These are phyloP conservation scores for Zopfia rhizophila DNA, from an alignment of 2,329 filamentous ascomycete genomes.

Conservation along the genomic window DNA sequence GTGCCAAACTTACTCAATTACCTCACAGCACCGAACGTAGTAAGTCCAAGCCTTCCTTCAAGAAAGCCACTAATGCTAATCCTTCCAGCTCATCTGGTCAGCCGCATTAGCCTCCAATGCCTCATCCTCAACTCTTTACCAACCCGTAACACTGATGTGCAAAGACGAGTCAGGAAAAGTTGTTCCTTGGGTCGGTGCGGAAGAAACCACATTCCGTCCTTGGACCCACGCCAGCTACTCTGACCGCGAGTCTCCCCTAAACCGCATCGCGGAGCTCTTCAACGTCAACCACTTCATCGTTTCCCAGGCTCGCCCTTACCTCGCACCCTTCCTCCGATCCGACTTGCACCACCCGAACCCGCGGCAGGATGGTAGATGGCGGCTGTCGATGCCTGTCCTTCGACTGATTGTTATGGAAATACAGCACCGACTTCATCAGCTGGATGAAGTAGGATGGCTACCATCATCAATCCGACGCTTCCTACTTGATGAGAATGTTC, in stretches of 20 bases:
- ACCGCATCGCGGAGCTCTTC: constrained; percentile 82
- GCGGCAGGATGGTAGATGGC: constrained; percentile 67
- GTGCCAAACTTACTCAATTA: constrained; percentile 91
- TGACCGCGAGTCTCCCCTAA: constrained; percentile 74
- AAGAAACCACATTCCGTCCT: constrained; percentile 72
- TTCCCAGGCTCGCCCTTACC: constrained; percentile 88
- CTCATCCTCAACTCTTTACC: constrained; percentile 72
- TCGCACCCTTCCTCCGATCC: constrained; percentile 84
- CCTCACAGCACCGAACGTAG: constrained; percentile 90
- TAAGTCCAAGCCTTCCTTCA: constrained; percentile 58
- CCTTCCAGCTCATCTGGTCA: constrained; percentile 76
- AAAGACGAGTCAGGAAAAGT: constrained; percentile 80
- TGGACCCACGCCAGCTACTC: constrained; percentile 72
- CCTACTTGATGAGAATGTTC: constrained; percentile 83
- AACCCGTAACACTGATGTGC: constrained; percentile 75
- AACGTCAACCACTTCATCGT: constrained; percentile 97
- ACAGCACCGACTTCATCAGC: constrained; percentile 81
- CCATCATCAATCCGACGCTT: constrained; percentile 77
- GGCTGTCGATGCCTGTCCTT: constrained; percentile 66
- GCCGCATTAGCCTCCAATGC: constrained; percentile 81
- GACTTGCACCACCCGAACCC: constrained; percentile 79
- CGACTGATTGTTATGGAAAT: constrained; percentile 80
- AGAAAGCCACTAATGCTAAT: constrained; percentile 20
- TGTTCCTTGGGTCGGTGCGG: constrained; percentile 74
- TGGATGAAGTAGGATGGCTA: constrained; percentile 80